Evolutionary conservation across 1,139 yeast species (phyloP), one percentile per base, ranked within the genome.

Genomic region (Nakaseomyces bracarensis): DNA sequence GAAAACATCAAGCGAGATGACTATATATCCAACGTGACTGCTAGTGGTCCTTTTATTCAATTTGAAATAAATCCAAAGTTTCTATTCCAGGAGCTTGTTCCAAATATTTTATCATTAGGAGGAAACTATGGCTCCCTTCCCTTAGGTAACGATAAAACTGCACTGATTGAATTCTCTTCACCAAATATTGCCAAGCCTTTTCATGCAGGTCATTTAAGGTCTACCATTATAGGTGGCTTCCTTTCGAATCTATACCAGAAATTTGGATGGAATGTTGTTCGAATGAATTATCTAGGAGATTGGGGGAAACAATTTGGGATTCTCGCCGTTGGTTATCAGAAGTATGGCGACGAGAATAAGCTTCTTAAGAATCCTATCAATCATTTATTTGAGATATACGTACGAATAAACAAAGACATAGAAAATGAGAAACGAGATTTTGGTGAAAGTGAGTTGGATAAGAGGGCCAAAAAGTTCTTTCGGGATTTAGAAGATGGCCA

Each of bases 281-380:
- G 96, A 68, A 73, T 91, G 69, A 91, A 91, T 69, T 91, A 93
- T 67, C 73, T 91, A 53, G 99, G 99, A 59, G 99, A 91, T 68
- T 91, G 98, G 98, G 99, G 99, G 44, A 93, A 91, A 67, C 99
- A 91, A 69, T 91, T 91, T 60, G 99, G 98, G 64, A 69, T 89
- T 41, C 74, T 91, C 53, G 98, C 98, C 22, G 82, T 93, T 50
- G 99, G 97, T 39, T 91, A 82, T 63, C 75, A 77, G 45, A 77
- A 75, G 58, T 91, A 83, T 59, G 99, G 99, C 41, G 67, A 73
- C 48, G 95, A 83, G 60, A 84, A 80, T 55, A 68, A 69, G 45
- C 72, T 91, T 51, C 71, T 71, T 43, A 60, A 63, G 42, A 93
- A 93, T 62, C 97, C 99, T 46, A 89, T 93, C 60, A 81, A 87